phyloP scores from a whole-genome alignment of 768 basidiomycete species.

The Podaxis rugospora region DNA sequence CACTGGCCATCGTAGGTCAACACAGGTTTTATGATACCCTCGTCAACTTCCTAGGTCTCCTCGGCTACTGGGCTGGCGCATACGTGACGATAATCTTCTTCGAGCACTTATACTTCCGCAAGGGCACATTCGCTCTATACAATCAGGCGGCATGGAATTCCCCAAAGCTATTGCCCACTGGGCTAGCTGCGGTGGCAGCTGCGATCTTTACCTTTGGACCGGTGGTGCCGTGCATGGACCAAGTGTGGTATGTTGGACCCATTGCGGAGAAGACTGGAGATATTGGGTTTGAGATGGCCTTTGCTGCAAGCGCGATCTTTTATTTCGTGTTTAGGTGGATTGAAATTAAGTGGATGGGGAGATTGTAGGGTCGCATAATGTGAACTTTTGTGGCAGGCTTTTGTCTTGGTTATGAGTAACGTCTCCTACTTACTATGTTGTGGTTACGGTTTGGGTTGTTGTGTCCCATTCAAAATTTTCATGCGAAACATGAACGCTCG shows the following conservation, averaged over 20 bases:
- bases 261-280: slow-evolving; percentile 68
- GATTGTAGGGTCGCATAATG: not conserved
- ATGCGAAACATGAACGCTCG: too few species aligned
- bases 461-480: too few species aligned
- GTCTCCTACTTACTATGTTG: not conserved
- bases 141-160: slow-evolving; percentile 53
- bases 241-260: slow-evolving; percentile 76
- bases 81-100: slow-evolving; percentile 59
- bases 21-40: slow-evolving; percentile 69
- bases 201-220: slow-evolving; percentile 50
- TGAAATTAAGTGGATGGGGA: slow-evolving; percentile 33
- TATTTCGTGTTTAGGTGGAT: slow-evolving; percentile 55
- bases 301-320: slow-evolving; percentile 45
- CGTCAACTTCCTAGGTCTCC: slow-evolving; percentile 71
- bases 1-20: slow-evolving; percentile 69
- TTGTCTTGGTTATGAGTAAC: not conserved
- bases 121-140: slow-evolving; percentile 48
- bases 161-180: slow-evolving; percentile 54
- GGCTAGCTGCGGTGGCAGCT: slow-evolving; percentile 60
- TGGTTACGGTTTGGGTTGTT: too few species aligned
- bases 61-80: slow-evolving; percentile 63
- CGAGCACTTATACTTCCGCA: slow-evolving; percentile 69
- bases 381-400: not conserved
- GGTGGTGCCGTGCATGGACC: slow-evolving; percentile 65
- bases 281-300: slow-evolving; percentile 78